Evolutionary conservation across 495 filamentous ascomycete genomes (phyloP), one percentile per base, ranked within the genome.

Genomic region (Penicillium daleae): DNA sequence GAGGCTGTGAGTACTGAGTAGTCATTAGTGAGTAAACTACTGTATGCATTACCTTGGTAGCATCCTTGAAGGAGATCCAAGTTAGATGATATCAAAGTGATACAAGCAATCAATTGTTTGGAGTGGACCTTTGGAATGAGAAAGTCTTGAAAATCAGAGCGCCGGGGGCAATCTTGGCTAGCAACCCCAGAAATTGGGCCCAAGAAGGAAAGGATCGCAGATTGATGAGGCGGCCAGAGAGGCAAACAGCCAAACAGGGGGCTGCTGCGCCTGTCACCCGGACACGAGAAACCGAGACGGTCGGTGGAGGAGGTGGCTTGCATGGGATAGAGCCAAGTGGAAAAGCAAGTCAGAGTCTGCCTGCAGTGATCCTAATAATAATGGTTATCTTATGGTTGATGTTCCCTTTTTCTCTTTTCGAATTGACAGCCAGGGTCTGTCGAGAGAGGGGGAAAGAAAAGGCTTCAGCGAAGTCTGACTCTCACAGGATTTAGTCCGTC

Each of bases 131-230:
- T 17, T n/a, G 31, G 22, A 54, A 21, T 31, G 29, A 31, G 27
- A 13, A 15, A 22, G 15, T 55, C 54, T 56, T 35, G 37, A 39
- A 56, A 56, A 32, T 26, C 31, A 21, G 40, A 57, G 49, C n/a
- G 26, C 15, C 31, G 51, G 17, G 24, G 40, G 6, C 31, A 60
- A 60, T 64, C 57, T 51, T 56, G 10, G 49, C 48, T 33, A 40
- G 55, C 31, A 63, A 60, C 62, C 66, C 66, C 66, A 68, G 66
- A 56, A 68, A 62, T 56, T 49, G 15, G 50, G 24, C 62, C 62
- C 22, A 32, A 49, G 57, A 56, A 61, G 65, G 65, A 37, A 68
- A 65, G 3, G 63, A 65, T 68, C 62, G 57, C 29, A 44, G 56
- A 19, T n/a, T 44, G 39, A 59, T 57, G 60, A 63, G 56, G 60